Base-by-base conservation (phyloP, 148 eudicot species). In the Drosera capensis region DNA sequence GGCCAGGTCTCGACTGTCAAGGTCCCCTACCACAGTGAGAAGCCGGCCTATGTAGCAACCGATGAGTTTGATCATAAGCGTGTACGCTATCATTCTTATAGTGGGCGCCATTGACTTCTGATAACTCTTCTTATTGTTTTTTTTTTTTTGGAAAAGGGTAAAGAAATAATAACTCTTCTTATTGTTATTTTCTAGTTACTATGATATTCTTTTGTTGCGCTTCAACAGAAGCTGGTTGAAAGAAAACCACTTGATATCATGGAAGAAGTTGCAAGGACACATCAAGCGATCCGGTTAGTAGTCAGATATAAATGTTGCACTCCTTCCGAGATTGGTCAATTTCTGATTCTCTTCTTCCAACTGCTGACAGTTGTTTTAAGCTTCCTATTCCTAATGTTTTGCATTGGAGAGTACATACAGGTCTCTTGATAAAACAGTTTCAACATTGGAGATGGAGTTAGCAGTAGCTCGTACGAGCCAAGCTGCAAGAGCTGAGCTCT, bases 211-310 rank as follows among this genome's bases (percentile, higher is more conserved):
- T 0, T 20, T 47, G 20, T 34, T 34, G n/a, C 6, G n/a, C 38
- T 34, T 34, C 14, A 35, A 31, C 23, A 85, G 95, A 72, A 67
- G 63, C 46, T 80, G 57, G 68, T 46, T 2, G 86, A 75, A 63
- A 65, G 67, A 6, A 68, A 40, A 35, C 45, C 71, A 36, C 48
- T 57, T 55, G 71, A 74, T 52, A 25, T 83, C 20, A 57, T 69
- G 68, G 73, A 62, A 54, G 75, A 85, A 70, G 80, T 80, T 23
- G 48, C 57, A 46, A 80, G 58, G 66, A 77, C 95, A 20, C 85
- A 74, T 57, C 71, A 74, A 63, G 90, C 86, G 19, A 70, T 80
- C 49, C 59, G 65, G 95, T 85, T 70, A 65, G 68, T 21, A 28
- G 38, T 18, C 39, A 8, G 8, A 9, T 5, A 41, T 42, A 3